phyloP scores from a whole-genome alignment of 1,139 yeast species.

The Geotrichum macrosporum region DNA sequence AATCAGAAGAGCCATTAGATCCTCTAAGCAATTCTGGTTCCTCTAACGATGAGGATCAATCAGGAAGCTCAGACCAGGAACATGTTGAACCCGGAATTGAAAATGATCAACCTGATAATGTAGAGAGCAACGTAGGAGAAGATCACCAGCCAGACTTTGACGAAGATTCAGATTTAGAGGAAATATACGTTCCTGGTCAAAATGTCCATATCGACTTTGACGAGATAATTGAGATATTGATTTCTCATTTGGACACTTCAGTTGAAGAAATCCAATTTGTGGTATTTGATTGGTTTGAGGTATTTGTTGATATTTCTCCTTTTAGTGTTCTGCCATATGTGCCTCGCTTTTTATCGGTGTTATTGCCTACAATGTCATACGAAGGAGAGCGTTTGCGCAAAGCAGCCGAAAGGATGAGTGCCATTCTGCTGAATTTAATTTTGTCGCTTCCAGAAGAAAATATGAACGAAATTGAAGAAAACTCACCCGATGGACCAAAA shows the following conservation, averaged over 20 bases:
- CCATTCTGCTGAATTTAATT: conserved; percentile 47
- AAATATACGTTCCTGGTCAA: conserved; percentile 76
- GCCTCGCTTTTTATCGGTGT: conserved; percentile 55
- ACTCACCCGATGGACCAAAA: conserved; percentile 2
- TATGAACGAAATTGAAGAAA: conserved; percentile 3
- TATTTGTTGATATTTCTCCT: conserved; percentile 70
- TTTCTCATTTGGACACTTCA: conserved; percentile 68
- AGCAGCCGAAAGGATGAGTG: conserved; percentile 51
- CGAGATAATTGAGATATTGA: conserved; percentile 71
- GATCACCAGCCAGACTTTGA: conserved; percentile 12
- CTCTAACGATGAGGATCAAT: too few species aligned
- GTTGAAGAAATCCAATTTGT: conserved; percentile 77
- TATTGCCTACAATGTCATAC: conserved; percentile 54
- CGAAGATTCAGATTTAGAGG: conserved; percentile 44
- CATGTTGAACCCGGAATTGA: too few species aligned
- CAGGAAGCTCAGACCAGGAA: too few species aligned
- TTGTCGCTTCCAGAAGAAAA: conserved; percentile 33
- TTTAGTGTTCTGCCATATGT: conserved; percentile 63
- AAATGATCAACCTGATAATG: too few species aligned
- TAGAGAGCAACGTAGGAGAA: background rate
- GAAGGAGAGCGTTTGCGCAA: conserved; percentile 50
- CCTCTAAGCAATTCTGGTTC: too few species aligned
- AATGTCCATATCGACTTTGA: conserved; percentile 79
- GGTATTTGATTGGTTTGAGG: conserved; percentile 78
- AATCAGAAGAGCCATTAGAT: too few species aligned